Evolutionary conservation across 176 grass and related monocot genomes (phyloP), one percentile per base, ranked within the genome.

Genomic region (Oryza glumipatula): DNA sequence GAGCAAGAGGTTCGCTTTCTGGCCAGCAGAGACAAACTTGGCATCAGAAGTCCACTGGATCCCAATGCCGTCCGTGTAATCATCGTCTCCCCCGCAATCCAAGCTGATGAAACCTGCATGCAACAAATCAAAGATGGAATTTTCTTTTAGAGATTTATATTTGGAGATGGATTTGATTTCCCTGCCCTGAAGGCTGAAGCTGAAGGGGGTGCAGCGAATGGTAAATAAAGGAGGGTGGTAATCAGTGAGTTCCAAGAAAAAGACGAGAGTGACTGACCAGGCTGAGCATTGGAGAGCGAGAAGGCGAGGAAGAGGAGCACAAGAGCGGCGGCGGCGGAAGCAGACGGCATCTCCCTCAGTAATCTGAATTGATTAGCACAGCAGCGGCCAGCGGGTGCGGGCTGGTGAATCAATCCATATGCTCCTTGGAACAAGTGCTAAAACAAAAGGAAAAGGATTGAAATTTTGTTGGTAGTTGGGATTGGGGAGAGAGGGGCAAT

Each of bases 101-200:
- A 98, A 70, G 88, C 91, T 98, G 14, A 98, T 79, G 64, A 98
- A 98, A 85, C 95, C 92, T 97, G 80, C 73, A 41, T 41, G 39
- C 39, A 41, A 8, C 39, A 41, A 41, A 81, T 56, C 6, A 11
- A 60, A 82, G 17, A 82, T 8, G 11, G 46, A 7, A 60, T 60
- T 21, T 16, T 19, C 9, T 10, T 49, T 61, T 70, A 36, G 39
- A 41, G 39, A 41, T 41, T 0, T 41, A 41, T 41, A 41, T 41
- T 41, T 41, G 39, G 39, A 41, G 39, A 41, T 41, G 39, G 39
- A 41, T 41, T 41, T 41, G 60, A 28, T 26, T 45, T 78, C 11
- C 6, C 14, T 6, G 41, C 78, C 16, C 45, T 78, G 56, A 21
- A 16, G 39, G 39, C 39, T 41, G 39, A 8, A 41, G 39, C 6